phyloP scores from a whole-genome alignment of 2,329 filamentous ascomycete genomes.

The Massarina eburnea region DNA sequence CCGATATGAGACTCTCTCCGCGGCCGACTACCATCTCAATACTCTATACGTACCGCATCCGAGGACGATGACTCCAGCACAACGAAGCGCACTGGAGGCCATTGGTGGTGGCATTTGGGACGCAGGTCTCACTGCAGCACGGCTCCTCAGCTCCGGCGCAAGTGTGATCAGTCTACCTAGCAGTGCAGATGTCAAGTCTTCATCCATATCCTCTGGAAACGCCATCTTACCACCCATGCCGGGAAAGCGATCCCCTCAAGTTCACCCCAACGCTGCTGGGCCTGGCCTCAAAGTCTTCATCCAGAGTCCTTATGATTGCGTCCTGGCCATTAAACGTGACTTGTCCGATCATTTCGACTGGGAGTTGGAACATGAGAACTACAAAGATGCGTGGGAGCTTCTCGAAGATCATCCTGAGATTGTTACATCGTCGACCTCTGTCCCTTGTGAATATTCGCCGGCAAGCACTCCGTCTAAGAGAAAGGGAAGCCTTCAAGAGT shows the following conservation, averaged over 20 bases:
- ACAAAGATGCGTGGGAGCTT: conserved; percentile 84
- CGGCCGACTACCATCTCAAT: conserved; percentile 88
- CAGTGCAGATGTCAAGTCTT: conserved; percentile 40
- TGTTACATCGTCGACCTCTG: conserved; percentile 46
- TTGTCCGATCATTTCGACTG: conserved; percentile 82
- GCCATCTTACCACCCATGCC: conserved; percentile 26
- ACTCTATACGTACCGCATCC: conserved; percentile 77
- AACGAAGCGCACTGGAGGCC: conserved; percentile 74
- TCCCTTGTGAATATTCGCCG: conserved; percentile 41
- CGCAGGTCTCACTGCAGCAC: conserved; percentile 81
- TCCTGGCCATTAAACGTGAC: conserved; percentile 87
- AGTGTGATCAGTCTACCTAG: conserved; percentile 62
- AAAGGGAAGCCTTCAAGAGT: conserved; percentile 58
- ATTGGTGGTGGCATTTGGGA: conserved; percentile 84
- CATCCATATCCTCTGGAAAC: conserved; percentile 38
- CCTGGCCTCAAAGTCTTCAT: conserved; percentile 83
- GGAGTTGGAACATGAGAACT: conserved; percentile 79
- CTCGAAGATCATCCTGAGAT: conserved; percentile 84
- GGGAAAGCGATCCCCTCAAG: conserved; percentile 28
- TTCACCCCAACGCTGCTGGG: conserved; percentile 53
- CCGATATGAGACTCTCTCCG: conserved; percentile 80
- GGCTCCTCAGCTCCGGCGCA: conserved; percentile 82
- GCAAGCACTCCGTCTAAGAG: conserved; percentile 49
- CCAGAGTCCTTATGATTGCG: conserved; percentile 93
- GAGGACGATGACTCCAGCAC: conserved; percentile 60